Base-by-base conservation (phyloP, 495 filamentous ascomycete genomes). In the Clohesyomyces aquaticus region DNA sequence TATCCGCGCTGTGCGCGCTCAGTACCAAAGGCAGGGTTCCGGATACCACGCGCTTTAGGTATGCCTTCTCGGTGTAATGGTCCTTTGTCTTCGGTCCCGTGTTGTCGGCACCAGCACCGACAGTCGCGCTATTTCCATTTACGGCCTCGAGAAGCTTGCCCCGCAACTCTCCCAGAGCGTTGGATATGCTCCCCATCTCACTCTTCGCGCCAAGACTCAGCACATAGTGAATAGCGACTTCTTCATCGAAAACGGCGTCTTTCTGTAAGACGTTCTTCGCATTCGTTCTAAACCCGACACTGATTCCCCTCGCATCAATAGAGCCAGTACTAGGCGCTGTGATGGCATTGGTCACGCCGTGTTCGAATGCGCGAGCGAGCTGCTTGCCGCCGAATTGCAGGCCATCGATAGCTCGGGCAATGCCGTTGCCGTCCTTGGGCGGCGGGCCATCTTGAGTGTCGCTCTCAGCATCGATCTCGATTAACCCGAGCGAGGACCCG, bases 391-490 rank as follows among this genome's bases (percentile, higher is more conserved):
- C 77, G 29, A 83, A 74, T 43, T 71, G 71, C 25, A 85, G 71
- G 1, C 82, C 82, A 63, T 83, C 81, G 59, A 79, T 77, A 4
- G 77, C 80, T 35, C 76, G 77, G 14, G 74, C 72, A 16, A 80
- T 67, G 25, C 72, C 75, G 16, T 74, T 42, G 18, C 38, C 68
- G 14, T n/a, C n/a, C n/a, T n/a, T n/a, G n/a, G 68, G 68, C 22
- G 74, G 66, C 42, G 65, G 57, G 42, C 81, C 81, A 59, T 82
- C 79, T 10, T 73, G 59, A 0, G 84, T 87, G 43, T 60, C 66
- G 2, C 35, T 18, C 62, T 87, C 85, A 3, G 75, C 75, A 28
- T 78, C 77, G 47, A 88, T 86, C n/a, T 79, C 84, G 27, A 75
- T 76, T 9, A 88, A 74, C 1, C 86, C 86, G 1, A 87, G 71